Conservation (phyloP, 805 yeast genomes). For the Zygosaccharomyces rouxii region DNA sequence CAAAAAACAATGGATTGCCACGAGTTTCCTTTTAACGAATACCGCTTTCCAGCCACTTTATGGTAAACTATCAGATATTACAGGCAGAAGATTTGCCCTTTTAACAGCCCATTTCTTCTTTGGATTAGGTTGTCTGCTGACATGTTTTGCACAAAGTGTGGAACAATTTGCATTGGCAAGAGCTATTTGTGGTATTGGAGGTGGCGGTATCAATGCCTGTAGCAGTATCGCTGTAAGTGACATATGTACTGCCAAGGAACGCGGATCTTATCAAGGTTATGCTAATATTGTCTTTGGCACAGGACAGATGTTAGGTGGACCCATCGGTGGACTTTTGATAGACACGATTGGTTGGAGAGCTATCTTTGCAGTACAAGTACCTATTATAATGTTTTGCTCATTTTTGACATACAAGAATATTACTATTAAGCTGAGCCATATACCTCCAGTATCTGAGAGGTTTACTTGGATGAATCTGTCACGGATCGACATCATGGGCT, state of each 20-base stretch:
- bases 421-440: slow-evolving; percentile 47
- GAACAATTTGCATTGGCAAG: slow-evolving; percentile 49
- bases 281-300: slow-evolving; percentile 71
- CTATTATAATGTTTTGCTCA: slow-evolving; percentile 41
- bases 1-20: slow-evolving; percentile 60
- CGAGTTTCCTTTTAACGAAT: slow-evolving; percentile 57
- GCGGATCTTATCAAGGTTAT: slow-evolving; percentile 80
- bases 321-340: slow-evolving; percentile 57
- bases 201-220: slow-evolving; percentile 79
- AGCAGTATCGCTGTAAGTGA: slow-evolving; percentile 75
- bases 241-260: slow-evolving; percentile 64
- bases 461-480: slow-evolving; percentile 44
- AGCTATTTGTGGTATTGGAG: slow-evolving; percentile 81
- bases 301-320: slow-evolving; percentile 72
- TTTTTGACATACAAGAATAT: slow-evolving; percentile 34
- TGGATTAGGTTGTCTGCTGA: slow-evolving; percentile 44
- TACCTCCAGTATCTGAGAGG: slow-evolving; percentile 43
- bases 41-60: slow-evolving; percentile 65
- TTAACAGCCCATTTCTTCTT: slow-evolving; percentile 41
- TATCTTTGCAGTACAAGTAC: slow-evolving; percentile 48
- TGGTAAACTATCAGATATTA: slow-evolving; percentile 54
- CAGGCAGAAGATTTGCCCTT: slow-evolving; percentile 46
- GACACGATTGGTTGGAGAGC: slow-evolving; percentile 63
- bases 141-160: slow-evolving; percentile 35
- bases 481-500: slow-evolving; percentile 66